Evolutionary conservation across 2,329 filamentous ascomycete species (phyloP).

Genomic region (Tolypocladium inflatum): DNA sequence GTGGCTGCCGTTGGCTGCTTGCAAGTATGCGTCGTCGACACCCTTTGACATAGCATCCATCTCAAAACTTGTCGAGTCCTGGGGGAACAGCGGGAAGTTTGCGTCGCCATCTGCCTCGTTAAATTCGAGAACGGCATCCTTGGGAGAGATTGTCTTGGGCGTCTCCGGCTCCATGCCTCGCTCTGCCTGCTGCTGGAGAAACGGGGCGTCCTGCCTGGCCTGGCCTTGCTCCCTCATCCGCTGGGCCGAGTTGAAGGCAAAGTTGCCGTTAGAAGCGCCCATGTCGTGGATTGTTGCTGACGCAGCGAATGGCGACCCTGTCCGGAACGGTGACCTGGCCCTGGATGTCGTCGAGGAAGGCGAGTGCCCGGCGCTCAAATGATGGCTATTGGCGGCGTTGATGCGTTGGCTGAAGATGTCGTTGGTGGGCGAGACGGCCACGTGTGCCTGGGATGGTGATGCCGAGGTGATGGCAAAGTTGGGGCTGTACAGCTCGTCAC

Average conservation of each 20-base stretch:
- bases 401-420: slow-evolving; percentile 66
- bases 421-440: slow-evolving; percentile 38
- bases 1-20: slow-evolving; percentile 1
- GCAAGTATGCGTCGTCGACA: slow-evolving; percentile 11
- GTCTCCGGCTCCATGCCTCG: slow-evolving; percentile 34
- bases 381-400: slow-evolving; percentile 68
- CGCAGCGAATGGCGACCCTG: slow-evolving; percentile 52
- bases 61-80: slow-evolving; percentile 39
- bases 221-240: slow-evolving; percentile 53
- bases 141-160: slow-evolving; percentile 87
- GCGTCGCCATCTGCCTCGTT: slow-evolving; percentile 62
- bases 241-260: slow-evolving; percentile 42
- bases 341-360: slow-evolving; percentile 41
- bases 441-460: slow-evolving; percentile 36
- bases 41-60: slow-evolving; percentile 29
- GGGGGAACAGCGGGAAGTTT: slow-evolving; percentile 65
- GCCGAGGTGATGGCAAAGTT: slow-evolving; percentile 50
- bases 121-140: slow-evolving; percentile 83
- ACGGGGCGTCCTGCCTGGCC: slow-evolving; percentile 46
- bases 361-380: slow-evolving; percentile 49
- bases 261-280: slow-evolving; percentile 8
- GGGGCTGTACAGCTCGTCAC: slow-evolving; percentile 77
- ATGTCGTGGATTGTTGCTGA: slow-evolving; percentile 36
- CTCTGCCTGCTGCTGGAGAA: slow-evolving; percentile 30
- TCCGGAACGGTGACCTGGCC: slow-evolving; percentile 73